These are phyloP conservation scores for Pleurotus eryngii DNA, from an alignment of 768 basidiomycete species.

Conservation along the genomic window DNA sequence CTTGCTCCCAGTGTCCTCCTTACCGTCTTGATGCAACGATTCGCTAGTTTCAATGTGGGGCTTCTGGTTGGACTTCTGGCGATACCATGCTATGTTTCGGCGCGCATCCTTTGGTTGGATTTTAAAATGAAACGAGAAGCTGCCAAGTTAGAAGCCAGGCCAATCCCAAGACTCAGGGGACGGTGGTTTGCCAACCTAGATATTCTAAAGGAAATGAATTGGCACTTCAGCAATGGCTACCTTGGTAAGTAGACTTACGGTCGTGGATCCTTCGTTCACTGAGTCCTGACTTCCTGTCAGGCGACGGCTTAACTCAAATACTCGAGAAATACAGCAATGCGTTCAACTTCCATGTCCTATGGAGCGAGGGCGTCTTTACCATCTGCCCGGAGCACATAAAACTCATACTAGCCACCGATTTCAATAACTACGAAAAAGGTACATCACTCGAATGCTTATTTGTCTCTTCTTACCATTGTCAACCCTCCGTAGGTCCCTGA, in stretches of 20 bases:
- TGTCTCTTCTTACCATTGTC: background rate
- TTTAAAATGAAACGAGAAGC: slow-evolving; percentile 34
- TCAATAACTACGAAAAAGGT: slow-evolving; percentile 15
- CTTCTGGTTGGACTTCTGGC: slow-evolving; percentile 27
- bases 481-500: background rate
- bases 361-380: slow-evolving; percentile 22
- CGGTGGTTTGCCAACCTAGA: slow-evolving; percentile 44
- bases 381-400: slow-evolving; percentile 15
- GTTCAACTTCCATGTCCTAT: slow-evolving; percentile 43
- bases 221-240: slow-evolving; percentile 43
- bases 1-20: slow-evolving; percentile 17
- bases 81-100: slow-evolving; percentile 29
- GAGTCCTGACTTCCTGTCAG: slow-evolving; percentile 21
- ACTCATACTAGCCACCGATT: slow-evolving; percentile 14
- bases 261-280: background rate
- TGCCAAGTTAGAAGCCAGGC: slow-evolving; percentile 41
- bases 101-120: slow-evolving; percentile 27
- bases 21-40: slow-evolving; percentile 15
- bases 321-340: slow-evolving; percentile 36
- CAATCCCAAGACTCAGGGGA: slow-evolving; percentile 35
- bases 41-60: slow-evolving; percentile 12
- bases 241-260: slow-evolving; percentile 33
- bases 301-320: slow-evolving; percentile 37
- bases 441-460: no score
- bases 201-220: slow-evolving; percentile 32